These are phyloP conservation scores for Nakazawaea anatomiae DNA, from an alignment of 805 yeast species.

Conservation along the genomic window DNA sequence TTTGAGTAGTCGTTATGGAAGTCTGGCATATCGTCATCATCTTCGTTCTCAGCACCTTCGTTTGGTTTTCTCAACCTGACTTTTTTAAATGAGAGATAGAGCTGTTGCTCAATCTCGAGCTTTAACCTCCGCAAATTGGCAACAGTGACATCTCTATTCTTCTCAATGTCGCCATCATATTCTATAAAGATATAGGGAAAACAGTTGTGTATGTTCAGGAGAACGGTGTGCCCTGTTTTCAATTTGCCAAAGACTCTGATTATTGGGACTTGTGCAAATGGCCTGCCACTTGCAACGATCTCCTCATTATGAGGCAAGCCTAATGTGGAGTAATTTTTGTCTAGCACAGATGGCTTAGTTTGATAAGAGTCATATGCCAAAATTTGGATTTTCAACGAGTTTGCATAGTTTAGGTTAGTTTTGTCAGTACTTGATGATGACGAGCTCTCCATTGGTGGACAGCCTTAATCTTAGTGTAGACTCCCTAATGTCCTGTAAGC, in stretches of 20 bases:
- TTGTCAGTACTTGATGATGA: neutral
- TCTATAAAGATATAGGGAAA: conserved; percentile 77
- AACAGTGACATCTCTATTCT: conserved; percentile 14
- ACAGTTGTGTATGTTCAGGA: conserved; percentile 76
- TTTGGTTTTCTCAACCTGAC: conserved; percentile 11
- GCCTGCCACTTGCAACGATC: conserved; percentile 11
- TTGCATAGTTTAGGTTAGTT: neutral
- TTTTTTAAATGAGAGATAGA: conserved; percentile 33
- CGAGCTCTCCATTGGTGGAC: conserved; percentile 1
- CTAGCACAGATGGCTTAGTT: conserved; percentile 47
- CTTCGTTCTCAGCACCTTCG: conserved; percentile 6
- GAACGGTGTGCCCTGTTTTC: conserved; percentile 50
- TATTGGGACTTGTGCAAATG: conserved; percentile 57
- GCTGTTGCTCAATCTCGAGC: conserved; percentile 35
- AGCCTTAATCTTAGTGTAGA: neutral
- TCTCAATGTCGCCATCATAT: conserved; percentile 36
- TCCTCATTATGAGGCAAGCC: conserved; percentile 19
- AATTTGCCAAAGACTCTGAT: conserved; percentile 72
- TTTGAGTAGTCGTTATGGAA: conserved; percentile 13
- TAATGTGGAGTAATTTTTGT: conserved; percentile 32
- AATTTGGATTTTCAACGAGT: conserved; percentile 43
- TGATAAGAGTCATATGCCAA: conserved; percentile 65
- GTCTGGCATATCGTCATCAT: conserved; percentile 11
- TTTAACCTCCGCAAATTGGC: conserved; percentile 34
- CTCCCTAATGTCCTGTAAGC: neutral